A percentile compares a stretch with the other conserved stretches of the same genome.
Conservation (phyloP, 805 yeast genomes). For the Yueomyces sp. region DNA sequence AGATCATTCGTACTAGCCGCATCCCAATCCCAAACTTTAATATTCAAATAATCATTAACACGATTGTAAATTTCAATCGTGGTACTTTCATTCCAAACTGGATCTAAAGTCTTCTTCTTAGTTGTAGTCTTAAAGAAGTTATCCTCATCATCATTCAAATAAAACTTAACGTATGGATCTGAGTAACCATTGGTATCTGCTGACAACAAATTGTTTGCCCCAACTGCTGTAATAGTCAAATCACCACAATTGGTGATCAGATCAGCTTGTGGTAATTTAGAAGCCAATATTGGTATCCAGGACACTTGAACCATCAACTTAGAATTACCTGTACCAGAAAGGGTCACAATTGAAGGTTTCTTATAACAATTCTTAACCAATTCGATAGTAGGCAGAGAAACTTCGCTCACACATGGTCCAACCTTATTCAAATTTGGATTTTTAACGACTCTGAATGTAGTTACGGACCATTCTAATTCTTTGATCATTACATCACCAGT, state of each 20-base stretch:
- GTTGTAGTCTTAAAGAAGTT: conserved; percentile 62
- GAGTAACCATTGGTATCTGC: conserved; percentile 91
- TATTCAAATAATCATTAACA: conserved; percentile 41
- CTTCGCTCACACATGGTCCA: conserved; percentile 46
- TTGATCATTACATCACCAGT: conserved; percentile 67
- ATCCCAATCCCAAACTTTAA: conserved; percentile 81
- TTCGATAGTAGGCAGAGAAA: conserved; percentile 51
- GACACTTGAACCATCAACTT: conserved; percentile 48
- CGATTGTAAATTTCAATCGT: conserved; percentile 45
- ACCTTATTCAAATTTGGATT: conserved; percentile 40
- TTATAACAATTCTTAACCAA: conserved; percentile 53
- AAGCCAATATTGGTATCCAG: conserved; percentile 63
- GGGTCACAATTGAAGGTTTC: conserved; percentile 41
- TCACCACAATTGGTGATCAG: conserved; percentile 63
- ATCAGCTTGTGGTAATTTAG: conserved; percentile 59
- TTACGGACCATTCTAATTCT: conserved; percentile 63
- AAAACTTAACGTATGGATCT: conserved; percentile 75
- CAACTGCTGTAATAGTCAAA: conserved; percentile 43
- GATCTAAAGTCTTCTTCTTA: conserved; percentile 75
- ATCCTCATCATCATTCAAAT: conserved; percentile 47
- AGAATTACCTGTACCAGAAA: conserved; percentile 40
- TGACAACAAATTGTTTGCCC: conserved; percentile 58
- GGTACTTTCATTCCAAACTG: conserved; percentile 73
- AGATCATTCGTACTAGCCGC: conserved; percentile 78
- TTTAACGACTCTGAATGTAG: conserved; percentile 48